These are phyloP conservation scores for Ascochyta fabae DNA, from an alignment of 2,329 filamentous ascomycete species.

Conservation along the genomic window DNA sequence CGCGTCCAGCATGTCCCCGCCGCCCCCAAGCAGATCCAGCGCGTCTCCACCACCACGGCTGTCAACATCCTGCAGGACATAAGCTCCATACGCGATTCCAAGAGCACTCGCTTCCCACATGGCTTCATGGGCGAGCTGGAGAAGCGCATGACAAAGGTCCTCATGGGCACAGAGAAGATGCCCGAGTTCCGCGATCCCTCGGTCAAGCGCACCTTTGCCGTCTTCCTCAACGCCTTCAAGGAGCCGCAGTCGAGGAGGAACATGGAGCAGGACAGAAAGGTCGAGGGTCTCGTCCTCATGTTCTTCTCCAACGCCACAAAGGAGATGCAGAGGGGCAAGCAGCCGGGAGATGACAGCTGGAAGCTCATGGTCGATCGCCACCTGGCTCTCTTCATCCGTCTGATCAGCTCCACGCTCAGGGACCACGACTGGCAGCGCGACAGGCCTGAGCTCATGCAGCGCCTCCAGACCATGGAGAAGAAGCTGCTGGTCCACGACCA, in stretches of 20 bases:
- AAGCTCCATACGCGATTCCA: slow-evolving; percentile 68
- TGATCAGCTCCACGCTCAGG: slow-evolving; percentile 79
- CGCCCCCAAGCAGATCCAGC: slow-evolving; percentile 66
- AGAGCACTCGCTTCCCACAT: slow-evolving; percentile 74
- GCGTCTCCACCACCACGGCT: slow-evolving; percentile 74
- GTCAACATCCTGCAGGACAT: slow-evolving; percentile 87
- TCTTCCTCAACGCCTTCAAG: slow-evolving; percentile 92
- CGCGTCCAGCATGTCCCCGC: slow-evolving; percentile 81
- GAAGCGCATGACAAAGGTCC: slow-evolving; percentile 79
- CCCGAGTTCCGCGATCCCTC: slow-evolving; percentile 90
- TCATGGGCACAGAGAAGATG: slow-evolving; percentile 81
- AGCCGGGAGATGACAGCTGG: slow-evolving; percentile 83
- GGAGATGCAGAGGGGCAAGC: slow-evolving; percentile 79
- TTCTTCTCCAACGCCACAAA: slow-evolving; percentile 96
- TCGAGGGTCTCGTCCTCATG: slow-evolving; percentile 91
- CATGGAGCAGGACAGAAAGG: slow-evolving; percentile 90
- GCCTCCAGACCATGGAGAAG: slow-evolving; percentile 83
- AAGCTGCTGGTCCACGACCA: slow-evolving; percentile 95
- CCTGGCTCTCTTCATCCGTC: slow-evolving; percentile 89
- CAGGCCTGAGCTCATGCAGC: slow-evolving; percentile 80
- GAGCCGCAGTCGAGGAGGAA: slow-evolving; percentile 85
- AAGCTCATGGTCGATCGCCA: slow-evolving; percentile 92
- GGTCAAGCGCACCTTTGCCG: slow-evolving; percentile 92
- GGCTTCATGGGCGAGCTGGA: slow-evolving; percentile 73
- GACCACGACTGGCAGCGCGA: slow-evolving; percentile 86